These are phyloP conservation scores for Pythium aristosporum DNA, from an alignment of 352 stramenopile genomes.

Conservation along the genomic window DNA sequence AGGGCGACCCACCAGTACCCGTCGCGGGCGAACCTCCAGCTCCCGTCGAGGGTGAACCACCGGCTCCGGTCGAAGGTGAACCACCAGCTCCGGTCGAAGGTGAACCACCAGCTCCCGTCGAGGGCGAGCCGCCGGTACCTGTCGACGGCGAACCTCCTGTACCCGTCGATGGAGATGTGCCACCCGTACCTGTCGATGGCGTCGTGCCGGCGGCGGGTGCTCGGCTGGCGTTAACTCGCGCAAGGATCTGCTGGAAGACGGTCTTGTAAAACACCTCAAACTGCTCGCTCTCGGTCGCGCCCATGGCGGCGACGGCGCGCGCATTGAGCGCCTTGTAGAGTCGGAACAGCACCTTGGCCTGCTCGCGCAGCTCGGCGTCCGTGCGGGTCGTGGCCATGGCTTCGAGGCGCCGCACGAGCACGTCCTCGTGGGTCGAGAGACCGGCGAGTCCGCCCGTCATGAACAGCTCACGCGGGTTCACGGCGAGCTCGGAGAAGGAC, in stretches of 20 bases:
- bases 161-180: not conserved
- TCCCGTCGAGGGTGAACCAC: not conserved
- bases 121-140: not conserved
- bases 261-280: conserved; percentile 65
- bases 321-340: conserved; percentile 63
- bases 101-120: conserved; percentile 1
- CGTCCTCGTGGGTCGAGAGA: conserved; percentile 17
- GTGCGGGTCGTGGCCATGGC: conserved; percentile 25
- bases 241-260: conserved; percentile 56
- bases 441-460: conserved; percentile 7
- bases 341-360: conserved; percentile 59
- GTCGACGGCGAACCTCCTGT: not conserved
- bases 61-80: conserved; percentile 1
- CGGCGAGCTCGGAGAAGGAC: conserved; percentile 13
- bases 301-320: conserved; percentile 40
- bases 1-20: not conserved
- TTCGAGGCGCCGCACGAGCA: conserved; percentile 41
- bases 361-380: conserved; percentile 32
- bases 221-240: conserved; percentile 17
- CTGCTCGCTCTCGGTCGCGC: conserved; percentile 38
- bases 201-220: conserved; percentile 6
- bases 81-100: not conserved
- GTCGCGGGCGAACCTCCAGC: not conserved
- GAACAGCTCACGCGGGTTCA: conserved; percentile 15
- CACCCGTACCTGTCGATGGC: conserved; percentile 1